Conservation (phyloP, 192 early-diverging fungal species). For the Paraglomus brasilianum region DNA sequence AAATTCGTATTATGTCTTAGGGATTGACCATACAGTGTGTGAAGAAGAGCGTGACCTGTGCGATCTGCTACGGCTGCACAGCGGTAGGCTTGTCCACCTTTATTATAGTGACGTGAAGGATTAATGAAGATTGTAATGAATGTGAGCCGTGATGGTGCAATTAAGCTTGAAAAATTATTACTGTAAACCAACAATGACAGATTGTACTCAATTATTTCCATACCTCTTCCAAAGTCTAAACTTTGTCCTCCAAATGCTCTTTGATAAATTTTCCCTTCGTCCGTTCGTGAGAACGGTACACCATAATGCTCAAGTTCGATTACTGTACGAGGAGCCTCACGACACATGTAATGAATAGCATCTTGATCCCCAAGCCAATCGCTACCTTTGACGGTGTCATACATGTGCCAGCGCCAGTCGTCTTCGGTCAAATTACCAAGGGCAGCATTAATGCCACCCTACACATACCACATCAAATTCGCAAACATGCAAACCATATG, state of each 20-base stretch:
- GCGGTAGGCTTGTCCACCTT: constrained; percentile 94
- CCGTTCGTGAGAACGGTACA: constrained; percentile 96
- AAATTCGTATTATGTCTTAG: constrained; percentile 93
- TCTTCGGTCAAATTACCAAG: constrained; percentile 99
- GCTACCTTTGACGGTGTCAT: constrained; percentile 97
- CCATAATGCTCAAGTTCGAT: constrained; percentile 98
- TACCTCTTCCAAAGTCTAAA: constrained; percentile 91
- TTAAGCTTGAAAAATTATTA: too few species aligned
- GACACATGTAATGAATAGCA: constrained; percentile 99
- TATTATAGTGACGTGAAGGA: neutral
- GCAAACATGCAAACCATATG: neutral
- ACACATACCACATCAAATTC: constrained; percentile 5
- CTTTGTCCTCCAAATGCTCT: constrained; percentile 98
- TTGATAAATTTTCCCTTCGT: constrained; percentile 98
- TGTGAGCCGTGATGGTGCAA: too few species aligned
- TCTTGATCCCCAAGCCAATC: constrained; percentile 99
- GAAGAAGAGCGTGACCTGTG: constrained; percentile 95
- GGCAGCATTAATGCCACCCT: constrained; percentile 98
- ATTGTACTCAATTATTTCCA: neutral
- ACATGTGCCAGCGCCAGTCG: constrained; percentile 99
- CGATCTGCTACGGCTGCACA: constrained; percentile 98
- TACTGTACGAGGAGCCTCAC: constrained; percentile 93
- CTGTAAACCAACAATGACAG: neutral
- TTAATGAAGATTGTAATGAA: neutral
- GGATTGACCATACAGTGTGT: constrained; percentile 97